phyloP scores from a whole-genome alignment of 306 rosid species.

The Canavalia gladiata region DNA sequence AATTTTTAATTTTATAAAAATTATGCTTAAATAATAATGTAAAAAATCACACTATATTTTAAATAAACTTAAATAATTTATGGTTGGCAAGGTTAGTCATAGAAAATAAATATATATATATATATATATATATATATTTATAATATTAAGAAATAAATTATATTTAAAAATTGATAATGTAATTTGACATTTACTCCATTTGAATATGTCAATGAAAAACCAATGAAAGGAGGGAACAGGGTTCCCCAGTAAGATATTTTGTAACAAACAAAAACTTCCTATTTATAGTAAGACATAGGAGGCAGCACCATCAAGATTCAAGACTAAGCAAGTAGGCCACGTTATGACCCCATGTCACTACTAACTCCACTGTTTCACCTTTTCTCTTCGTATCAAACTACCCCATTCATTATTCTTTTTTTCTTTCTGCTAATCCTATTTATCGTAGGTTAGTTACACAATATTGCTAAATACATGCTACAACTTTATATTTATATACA shows the following conservation, averaged over 20 bases:
- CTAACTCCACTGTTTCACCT: constrained; percentile 45
- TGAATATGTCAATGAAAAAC: neutral
- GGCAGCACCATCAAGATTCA: neutral
- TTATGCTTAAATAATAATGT: too few relatives aligned
- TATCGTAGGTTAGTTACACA: neutral
- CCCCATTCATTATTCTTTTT: neutral
- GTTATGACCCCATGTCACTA: constrained; percentile 36
- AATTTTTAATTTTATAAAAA: too few relatives aligned
- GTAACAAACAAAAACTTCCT: constrained; percentile 19
- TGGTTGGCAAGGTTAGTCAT: too few relatives aligned
- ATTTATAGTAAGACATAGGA: constrained; percentile 35
- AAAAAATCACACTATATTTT: too few relatives aligned
- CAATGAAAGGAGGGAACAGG: neutral
- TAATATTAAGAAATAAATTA: too few relatives aligned
- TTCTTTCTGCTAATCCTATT: neutral
- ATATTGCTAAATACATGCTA: neutral
- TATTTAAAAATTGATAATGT: too few relatives aligned
- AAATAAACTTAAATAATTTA: too few relatives aligned
- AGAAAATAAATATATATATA: too few relatives aligned
- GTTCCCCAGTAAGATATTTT: neutral
- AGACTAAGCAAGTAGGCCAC: constrained; percentile 44
- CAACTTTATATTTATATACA: neutral
- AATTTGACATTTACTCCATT: neutral
- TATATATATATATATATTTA: too few relatives aligned
- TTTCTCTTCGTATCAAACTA: neutral